phyloP scores from a whole-genome alignment of 176 grass and related monocot species.

The Carex pumila region DNA sequence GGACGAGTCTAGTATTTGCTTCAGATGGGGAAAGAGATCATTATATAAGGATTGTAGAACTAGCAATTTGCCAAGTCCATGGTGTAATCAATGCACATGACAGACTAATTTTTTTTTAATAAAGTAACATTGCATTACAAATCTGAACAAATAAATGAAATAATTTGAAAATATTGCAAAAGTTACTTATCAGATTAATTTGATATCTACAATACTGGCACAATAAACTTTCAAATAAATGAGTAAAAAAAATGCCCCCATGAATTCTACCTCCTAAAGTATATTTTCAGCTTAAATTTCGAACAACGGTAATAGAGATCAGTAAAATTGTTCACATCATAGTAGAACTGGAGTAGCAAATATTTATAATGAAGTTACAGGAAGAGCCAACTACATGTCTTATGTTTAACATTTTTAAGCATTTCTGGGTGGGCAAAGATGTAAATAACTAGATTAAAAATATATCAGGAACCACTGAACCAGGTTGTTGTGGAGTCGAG shows the following conservation, averaged over 20 bases:
- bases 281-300: neutral
- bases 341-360: neutral
- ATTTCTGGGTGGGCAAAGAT: too few relatives aligned
- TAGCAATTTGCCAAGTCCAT: too few relatives aligned
- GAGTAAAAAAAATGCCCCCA: neutral
- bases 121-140: too few relatives aligned
- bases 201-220: neutral
- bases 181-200: neutral
- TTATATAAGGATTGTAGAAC: too few relatives aligned
- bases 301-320: neutral
- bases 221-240: neutral
- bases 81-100: too few relatives aligned
- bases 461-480: neutral
- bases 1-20: too few relatives aligned
- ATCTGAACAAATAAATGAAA: too few relatives aligned
- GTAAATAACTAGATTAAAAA: too few relatives aligned
- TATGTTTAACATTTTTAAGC: too few relatives aligned
- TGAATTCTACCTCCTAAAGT: neutral
- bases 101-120: too few relatives aligned
- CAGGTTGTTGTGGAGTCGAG: too few relatives aligned
- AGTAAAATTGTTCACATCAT: neutral
- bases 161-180: conserved; percentile 4
- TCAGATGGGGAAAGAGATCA: too few relatives aligned
- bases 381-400: neutral
- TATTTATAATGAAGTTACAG: neutral